These are phyloP conservation scores for Fusarium coicis DNA, from an alignment of 2,329 filamentous ascomycete species.

Conservation along the genomic window DNA sequence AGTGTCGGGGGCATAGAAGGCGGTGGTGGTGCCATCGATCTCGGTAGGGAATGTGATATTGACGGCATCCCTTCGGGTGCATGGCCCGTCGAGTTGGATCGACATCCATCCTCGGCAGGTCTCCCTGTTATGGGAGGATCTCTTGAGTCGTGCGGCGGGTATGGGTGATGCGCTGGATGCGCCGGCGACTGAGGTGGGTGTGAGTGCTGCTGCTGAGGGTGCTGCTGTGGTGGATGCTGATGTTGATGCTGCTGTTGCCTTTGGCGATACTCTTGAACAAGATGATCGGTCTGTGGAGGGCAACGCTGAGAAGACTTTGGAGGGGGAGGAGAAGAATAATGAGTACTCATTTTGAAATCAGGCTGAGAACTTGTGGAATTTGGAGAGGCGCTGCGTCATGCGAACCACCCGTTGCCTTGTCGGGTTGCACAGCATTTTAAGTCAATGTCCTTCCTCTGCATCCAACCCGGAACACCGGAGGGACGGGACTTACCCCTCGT, in stretches of 20 bases:
- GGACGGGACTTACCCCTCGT: background rate
- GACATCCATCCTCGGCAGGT: constrained; percentile 60
- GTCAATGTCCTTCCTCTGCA: background rate
- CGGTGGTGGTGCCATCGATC: constrained; percentile 34
- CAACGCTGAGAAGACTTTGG: constrained; percentile 55
- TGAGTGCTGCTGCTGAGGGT: background rate
- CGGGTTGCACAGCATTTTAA: background rate
- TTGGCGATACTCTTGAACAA: no score
- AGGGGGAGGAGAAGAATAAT: constrained; percentile 38
- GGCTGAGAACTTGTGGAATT: background rate
- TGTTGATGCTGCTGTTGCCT: no score
- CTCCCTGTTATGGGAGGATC: constrained; percentile 68
- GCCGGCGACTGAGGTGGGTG: constrained; percentile 49
- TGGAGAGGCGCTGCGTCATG: background rate
- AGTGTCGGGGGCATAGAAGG: constrained; percentile 58
- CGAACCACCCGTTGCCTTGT: background rate
- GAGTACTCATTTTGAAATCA: background rate
- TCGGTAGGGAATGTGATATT: constrained; percentile 45
- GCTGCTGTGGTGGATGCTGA: no score
- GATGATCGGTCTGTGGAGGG: constrained; percentile 14
- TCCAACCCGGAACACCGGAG: background rate
- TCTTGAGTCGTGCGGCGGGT: constrained; percentile 57
- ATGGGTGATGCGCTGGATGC: constrained; percentile 52
- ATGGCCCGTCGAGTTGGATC: constrained; percentile 63
- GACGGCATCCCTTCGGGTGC: constrained; percentile 49